Evolutionary conservation across 176 grass and related monocot genomes (phyloP), one percentile per base, ranked within the genome.

Genomic region (Eragrostis nindensis): DNA sequence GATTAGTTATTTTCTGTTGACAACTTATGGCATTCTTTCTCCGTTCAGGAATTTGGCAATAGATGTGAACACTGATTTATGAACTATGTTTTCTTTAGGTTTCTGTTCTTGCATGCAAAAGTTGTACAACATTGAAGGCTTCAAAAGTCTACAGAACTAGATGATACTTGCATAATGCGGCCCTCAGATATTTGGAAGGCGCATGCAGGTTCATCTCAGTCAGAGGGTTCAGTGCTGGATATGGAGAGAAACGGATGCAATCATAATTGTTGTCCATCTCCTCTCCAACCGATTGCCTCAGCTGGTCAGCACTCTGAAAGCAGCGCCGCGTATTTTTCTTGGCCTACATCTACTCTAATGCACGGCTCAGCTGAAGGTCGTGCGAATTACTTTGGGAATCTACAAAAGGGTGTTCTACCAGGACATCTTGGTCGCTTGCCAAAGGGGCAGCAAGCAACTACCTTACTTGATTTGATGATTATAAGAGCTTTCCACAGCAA

Each of bases 401-500:
- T 98, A 72, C 96, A 98, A 43, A 95, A 98, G 82, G 96, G 96
- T 13, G 96, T 98, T 26, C 57, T 98, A 70, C 92, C 96, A 14
- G 90, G 81, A 3, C 89, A 93, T 86, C 87, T 95, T 50, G 93
- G 89, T n/a, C 62, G 85, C n/a, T 57, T 95, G 49, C 97, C 97
- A 11, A 83, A 75, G 11, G 97, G 93, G 3, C 88, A 99, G 59
- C 91, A 85, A 66, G 97, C 97, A 42, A 93, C 93, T 18, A 99
- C 97, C 79, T 79, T 99, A 74, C 92, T 99, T 62, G 97, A 99
- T 68, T 87, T 99, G 62, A 99, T 99, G 97, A 99, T 94, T 66
- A 91, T 99, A 82, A 85, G 97, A 22, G 97, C 97, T 38, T 99
- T 99, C 52, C 97, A 99, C 85, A 99, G 97, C 91, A 96, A 99